These are phyloP conservation scores for Isoetes taiwanensis DNA, from an alignment of 75 land plant species.

Conservation along the genomic window DNA sequence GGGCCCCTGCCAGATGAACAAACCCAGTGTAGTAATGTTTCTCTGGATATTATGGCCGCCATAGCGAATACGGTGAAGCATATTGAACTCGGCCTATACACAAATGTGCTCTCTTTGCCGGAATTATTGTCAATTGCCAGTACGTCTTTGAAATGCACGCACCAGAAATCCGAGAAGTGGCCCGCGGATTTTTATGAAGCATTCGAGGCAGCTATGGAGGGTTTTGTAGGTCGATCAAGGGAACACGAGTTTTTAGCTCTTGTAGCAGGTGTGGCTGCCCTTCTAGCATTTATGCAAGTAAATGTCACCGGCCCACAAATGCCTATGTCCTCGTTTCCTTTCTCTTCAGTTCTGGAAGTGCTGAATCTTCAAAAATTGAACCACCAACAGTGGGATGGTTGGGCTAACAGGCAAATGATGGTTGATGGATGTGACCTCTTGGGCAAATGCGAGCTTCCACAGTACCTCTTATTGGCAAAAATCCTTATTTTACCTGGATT, in stretches of 20 bases:
- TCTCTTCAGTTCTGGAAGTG: neutral
- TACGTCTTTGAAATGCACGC: no score
- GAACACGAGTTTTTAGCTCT: constrained; percentile 26
- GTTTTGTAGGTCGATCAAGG: no score
- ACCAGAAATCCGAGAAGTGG: no score
- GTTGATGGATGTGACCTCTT: constrained; percentile 57
- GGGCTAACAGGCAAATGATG: constrained; percentile 62
- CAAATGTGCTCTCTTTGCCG: no score
- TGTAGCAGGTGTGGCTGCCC: constrained; percentile 47
- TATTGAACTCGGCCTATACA: no score
- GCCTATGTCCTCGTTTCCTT: neutral
- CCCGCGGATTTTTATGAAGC: no score
- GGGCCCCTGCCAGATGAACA: no score
- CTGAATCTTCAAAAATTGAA: neutral
- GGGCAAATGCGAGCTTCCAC: constrained; percentile 43
- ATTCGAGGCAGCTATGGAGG: no score
- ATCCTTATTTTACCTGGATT: constrained; percentile 29
- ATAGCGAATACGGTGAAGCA: no score
- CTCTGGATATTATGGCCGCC: no score
- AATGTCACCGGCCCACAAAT: constrained; percentile 64
- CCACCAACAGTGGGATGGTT: constrained; percentile 41
- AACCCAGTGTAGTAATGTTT: no score
- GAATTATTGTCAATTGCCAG: no score
- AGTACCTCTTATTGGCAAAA: constrained; percentile 72
- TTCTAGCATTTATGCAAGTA: constrained; percentile 51